phyloP scores from a whole-genome alignment of 2,329 filamentous ascomycete species.

The Cercospora nicotianae region DNA sequence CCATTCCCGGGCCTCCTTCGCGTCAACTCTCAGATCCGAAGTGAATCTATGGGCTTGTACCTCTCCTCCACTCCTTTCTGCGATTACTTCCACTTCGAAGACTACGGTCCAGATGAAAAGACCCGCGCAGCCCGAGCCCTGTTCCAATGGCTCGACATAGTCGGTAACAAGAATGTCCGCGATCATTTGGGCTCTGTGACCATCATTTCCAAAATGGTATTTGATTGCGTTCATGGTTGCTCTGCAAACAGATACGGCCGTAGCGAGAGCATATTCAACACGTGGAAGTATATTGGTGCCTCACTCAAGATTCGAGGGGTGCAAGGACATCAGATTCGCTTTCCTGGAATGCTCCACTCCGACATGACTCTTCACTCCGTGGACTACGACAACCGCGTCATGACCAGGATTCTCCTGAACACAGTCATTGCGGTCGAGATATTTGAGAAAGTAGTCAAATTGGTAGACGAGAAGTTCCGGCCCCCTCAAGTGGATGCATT shows the following conservation, averaged over 20 bases:
- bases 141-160: neutral
- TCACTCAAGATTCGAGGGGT: constrained; percentile 5
- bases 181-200: neutral
- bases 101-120: no score
- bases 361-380: neutral
- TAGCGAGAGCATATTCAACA: neutral
- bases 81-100: neutral
- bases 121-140: no score
- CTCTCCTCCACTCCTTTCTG: neutral
- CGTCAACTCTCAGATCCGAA: constrained; percentile 1
- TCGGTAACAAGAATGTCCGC: neutral
- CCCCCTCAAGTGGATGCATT: neutral
- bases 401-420: neutral
- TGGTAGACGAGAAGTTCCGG: neutral
- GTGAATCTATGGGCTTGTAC: neutral
- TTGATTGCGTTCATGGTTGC: constrained; percentile 1
- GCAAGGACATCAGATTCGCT: neutral
- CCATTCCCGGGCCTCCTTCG: neutral
- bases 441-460: neutral
- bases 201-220: neutral
- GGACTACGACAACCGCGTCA: neutral
- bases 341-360: neutral
- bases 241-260: neutral
- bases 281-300: neutral
- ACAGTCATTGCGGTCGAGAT: neutral